Evolutionary conservation across 2,329 filamentous ascomycete genomes (phyloP).

Genomic region (Lasiodiplodia hormozganensis): DNA sequence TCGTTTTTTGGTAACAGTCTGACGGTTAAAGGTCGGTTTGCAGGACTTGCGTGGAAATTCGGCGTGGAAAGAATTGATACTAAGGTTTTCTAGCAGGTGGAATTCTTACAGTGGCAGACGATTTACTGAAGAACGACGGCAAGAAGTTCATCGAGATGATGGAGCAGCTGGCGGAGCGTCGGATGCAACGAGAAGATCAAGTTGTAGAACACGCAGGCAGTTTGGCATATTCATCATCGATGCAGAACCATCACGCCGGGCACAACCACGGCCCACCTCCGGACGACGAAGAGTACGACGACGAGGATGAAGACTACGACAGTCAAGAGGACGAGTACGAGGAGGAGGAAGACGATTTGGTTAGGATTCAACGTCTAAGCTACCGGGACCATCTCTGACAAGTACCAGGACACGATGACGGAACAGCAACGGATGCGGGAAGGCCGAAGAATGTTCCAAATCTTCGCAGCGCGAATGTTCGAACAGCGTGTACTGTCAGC

Average conservation of each 20-base stretch:
- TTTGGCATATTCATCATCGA: constrained; percentile 60
- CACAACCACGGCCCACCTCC: constrained; percentile 69
- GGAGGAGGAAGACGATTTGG: constrained; percentile 67
- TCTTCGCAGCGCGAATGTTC: constrained; percentile 99
- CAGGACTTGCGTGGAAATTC: constrained; percentile 6
- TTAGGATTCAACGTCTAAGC: constrained; percentile 47
- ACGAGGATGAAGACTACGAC: constrained; percentile 76
- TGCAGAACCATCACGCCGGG: constrained; percentile 61
- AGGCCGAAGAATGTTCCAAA: constrained; percentile 97
- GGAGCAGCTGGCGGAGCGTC: constrained; percentile 96
- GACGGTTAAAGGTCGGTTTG: constrained; percentile 78
- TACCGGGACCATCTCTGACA: constrained; percentile 42
- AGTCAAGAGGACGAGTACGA: constrained; percentile 69
- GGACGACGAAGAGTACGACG: constrained; percentile 77
- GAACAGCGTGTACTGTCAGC: constrained; percentile 95
- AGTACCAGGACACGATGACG: constrained; percentile 84
- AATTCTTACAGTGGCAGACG: constrained; percentile 97
- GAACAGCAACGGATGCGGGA: constrained; percentile 99
- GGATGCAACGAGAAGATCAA: constrained; percentile 90
- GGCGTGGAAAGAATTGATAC: background rate
- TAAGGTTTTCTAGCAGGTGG: constrained; percentile 69
- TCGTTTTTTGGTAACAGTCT: constrained; percentile 98
- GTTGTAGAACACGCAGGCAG: constrained; percentile 75
- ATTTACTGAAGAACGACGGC: constrained; percentile 97
- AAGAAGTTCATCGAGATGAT: constrained; percentile 99